Percentiles rank a stretch among this genome's conserved stretches.
These are phyloP conservation scores for Coffea canephora DNA, from an alignment of 257 asterid species.

Conservation along the genomic window DNA sequence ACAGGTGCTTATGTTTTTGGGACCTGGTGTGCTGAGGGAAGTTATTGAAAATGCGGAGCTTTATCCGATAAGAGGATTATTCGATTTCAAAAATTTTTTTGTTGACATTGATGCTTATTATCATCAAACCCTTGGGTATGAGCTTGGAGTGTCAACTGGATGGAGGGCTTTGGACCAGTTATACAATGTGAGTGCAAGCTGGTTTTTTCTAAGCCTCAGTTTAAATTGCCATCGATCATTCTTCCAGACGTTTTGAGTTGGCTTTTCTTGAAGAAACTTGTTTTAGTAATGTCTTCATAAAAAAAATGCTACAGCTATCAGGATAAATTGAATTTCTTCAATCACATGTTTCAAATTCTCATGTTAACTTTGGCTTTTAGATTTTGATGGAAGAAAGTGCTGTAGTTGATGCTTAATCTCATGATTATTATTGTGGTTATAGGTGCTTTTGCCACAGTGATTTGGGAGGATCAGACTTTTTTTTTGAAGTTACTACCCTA, in stretches of 20 bases:
- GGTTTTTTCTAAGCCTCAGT: slow-evolving; percentile 4
- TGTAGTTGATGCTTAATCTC: not conserved
- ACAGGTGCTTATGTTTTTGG: slow-evolving; percentile 91
- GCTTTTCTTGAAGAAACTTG: not conserved
- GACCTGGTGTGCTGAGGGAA: slow-evolving; percentile 71
- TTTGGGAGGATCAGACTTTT: not conserved
- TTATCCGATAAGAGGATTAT: slow-evolving; percentile 82
- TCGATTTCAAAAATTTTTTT: slow-evolving; percentile 69
- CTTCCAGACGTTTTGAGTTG: not conserved
- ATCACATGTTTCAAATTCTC: not conserved
- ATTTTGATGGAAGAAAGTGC: not conserved
- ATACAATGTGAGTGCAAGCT: slow-evolving; percentile 63
- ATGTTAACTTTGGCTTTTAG: not conserved
- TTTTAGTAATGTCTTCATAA: not conserved
- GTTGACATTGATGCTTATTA: slow-evolving; percentile 79
- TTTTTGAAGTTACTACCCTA: not conserved
- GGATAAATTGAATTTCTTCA: slow-evolving; percentile 2
- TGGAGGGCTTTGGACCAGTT: slow-evolving; percentile 77
- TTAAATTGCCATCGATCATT: slow-evolving; percentile 5
- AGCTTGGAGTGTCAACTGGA: slow-evolving; percentile 95
- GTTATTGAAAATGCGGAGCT: slow-evolving; percentile 86
- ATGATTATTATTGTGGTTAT: not conserved
- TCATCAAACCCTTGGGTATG: slow-evolving; percentile 71
- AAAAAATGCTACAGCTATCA: not conserved
- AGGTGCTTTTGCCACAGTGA: not conserved